Evolutionary conservation across 192 early-diverging fungal genomes (phyloP), one percentile per base, ranked within the genome.

Genomic region (Rhizophagus sp.): DNA sequence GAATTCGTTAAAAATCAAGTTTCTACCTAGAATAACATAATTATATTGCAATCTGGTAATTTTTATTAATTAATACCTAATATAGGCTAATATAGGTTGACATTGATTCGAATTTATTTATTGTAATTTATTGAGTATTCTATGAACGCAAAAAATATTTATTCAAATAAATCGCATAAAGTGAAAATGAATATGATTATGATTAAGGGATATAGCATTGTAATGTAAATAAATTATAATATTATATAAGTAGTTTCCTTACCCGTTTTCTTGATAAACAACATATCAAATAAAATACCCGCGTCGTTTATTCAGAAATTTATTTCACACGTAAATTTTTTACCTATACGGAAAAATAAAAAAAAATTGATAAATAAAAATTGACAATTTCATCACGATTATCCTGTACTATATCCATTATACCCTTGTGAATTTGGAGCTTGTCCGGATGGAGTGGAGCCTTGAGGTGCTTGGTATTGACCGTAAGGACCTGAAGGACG

Each of bases 1-100:
- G 76, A 84, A 65, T 73, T 81, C 4, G 61, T 86, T 47, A 61
- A 85, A 70, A 50, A 63, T 34, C 78, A 79, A 61, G 8, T 2
- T 22, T 3, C 52, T 22, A 57, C 52, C 52, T 57, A 57, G 5
- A 57, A 57, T 22, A 1, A 22, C 52, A 4, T 22, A 57, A 7
- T 57, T 57, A 30, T 30, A 30, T 30, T 30, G 1, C 30, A 30
- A 30, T 5, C 39, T 30, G 7, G 4, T 6, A 57, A 57, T 22
- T 57, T 57, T 57, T 6, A 12, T 12, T 47, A 47, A 47, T 47
- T 47, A 13, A 12, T 47, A 47, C 11, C 44, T 2, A 36, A 36
- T 36, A 36, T 36, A 30, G 30, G 1, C 30, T 44, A 44, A 12
- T 47, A 41, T 47, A 47, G 11, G 9, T 47, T 47, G 44, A 47